Conservation (phyloP, 495 filamentous ascomycete species). For the Lindgomyces ingoldianus region DNA sequence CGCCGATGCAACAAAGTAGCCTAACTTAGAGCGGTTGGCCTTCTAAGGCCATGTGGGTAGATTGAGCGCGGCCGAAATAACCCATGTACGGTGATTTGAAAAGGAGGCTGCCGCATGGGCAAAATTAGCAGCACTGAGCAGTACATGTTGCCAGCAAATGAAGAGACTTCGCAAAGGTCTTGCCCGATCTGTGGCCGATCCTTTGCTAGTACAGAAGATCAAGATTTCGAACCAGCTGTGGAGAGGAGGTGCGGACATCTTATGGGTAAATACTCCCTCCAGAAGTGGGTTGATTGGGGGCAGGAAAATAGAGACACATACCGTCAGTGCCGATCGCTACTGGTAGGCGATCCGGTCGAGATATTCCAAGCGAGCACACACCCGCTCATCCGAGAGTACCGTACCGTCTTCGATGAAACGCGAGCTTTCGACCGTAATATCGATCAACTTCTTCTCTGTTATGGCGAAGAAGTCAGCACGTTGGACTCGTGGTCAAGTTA, state of each 20-base stretch:
- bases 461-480: neutral
- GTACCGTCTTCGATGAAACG: neutral
- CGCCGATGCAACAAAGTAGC: no score
- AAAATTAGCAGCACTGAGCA: no score
- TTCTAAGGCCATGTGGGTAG: no score
- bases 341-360: neutral
- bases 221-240: no score
- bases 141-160: no score
- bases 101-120: no score
- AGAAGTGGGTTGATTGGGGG: neutral
- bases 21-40: no score
- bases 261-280: neutral
- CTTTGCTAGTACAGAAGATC: no score
- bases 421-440: neutral
- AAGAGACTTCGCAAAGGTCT: no score
- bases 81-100: no score
- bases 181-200: no score
- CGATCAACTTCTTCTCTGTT: neutral
- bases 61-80: no score
- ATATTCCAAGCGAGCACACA: neutral
- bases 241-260: neutral
- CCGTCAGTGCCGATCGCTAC: neutral
- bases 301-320: neutral
- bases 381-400: neutral
- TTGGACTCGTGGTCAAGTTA: neutral